Evolutionary conservation across 2,329 filamentous ascomycete genomes (phyloP), one percentile per base, ranked within the genome.

Genomic region (Acrocalymma vagum): DNA sequence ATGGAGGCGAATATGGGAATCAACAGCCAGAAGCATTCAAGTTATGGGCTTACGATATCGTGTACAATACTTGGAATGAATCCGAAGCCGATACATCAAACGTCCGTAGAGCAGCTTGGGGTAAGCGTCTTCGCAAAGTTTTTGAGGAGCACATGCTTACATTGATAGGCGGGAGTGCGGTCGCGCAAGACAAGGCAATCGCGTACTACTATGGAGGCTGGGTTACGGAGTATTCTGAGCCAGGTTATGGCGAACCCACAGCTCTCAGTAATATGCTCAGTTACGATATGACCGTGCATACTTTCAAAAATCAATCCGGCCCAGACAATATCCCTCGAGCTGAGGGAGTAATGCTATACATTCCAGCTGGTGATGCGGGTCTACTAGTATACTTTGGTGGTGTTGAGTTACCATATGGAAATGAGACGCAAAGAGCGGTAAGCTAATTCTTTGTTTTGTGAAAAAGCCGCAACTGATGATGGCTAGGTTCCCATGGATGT

Each of bases 181-280:
- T 75, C 1, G 72, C 81, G 6, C 73, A 80, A 5, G 70, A 74
- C 23, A 70, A 17, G 24, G 39, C 76, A 5, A 70, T 77, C 43
- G 81, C 75, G 3, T 85, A 79, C 57, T 82, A 83, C 57, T 78
- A 81, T 43, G 82, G 82, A 15, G 82, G 82, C 18, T 84, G 78
- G 77, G 68, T 80, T 33, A 81, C 74, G 45, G 78, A 79, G 47
- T 58, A 60, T 28, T 78, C 79, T 1, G 69, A 75, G 2, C 65
- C 75, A 1, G 72, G 72, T 10, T 84, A 79, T 78, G 55, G 57
- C 7, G 53, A 68, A 4, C 67, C 71, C 3, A 55, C 73, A 17
- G 75, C 76, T 8, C 77, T 75, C 1, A 72, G 71, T 6, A 72
- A 68, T 11, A 57, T 85, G 38, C 58, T 84, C 17, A 72, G 72